These are phyloP conservation scores for Blakeslea trispora DNA, from an alignment of 371 early-diverging fungal genomes.

Conservation along the genomic window DNA sequence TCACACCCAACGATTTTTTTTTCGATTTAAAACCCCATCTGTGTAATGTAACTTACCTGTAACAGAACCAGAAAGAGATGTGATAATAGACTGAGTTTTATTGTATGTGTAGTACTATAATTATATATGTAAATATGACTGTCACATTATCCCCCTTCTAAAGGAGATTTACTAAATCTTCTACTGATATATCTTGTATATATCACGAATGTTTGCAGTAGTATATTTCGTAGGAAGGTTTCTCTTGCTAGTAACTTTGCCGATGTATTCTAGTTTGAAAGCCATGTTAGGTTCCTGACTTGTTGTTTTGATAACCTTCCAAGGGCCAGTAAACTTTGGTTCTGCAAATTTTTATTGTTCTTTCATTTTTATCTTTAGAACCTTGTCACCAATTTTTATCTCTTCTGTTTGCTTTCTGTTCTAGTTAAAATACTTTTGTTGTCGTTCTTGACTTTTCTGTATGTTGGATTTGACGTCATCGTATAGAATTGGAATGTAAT, in stretches of 20 bases:
- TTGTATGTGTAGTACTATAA: too few species aligned
- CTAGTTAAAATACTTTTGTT: constrained; percentile 11
- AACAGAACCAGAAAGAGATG: too few species aligned
- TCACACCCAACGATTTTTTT: too few species aligned
- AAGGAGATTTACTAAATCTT: background rate
- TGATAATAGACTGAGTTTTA: too few species aligned
- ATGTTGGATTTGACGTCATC: constrained; percentile 2
- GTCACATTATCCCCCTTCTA: constrained; percentile 5
- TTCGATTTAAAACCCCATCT: too few species aligned
- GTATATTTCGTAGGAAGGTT: background rate
- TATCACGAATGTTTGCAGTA: constrained; percentile 5
- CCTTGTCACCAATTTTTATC: constrained; percentile 5
- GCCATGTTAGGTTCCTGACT: background rate
- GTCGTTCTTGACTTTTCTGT: constrained; percentile 18
- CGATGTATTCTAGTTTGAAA: background rate
- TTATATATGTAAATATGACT: background rate
- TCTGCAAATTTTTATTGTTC: constrained; percentile 4
- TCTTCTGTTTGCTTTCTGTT: constrained; percentile 2
- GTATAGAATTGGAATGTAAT: constrained; percentile 16
- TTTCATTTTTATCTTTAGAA: constrained; percentile 7
- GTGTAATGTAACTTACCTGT: too few species aligned
- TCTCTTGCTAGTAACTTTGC: too few species aligned
- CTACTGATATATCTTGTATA: background rate
- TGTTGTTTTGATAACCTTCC: constrained; percentile 6
- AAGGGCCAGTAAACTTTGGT: constrained; percentile 14